phyloP scores from a whole-genome alignment of 116 monocot species.

The Posidonia oceanica region DNA sequence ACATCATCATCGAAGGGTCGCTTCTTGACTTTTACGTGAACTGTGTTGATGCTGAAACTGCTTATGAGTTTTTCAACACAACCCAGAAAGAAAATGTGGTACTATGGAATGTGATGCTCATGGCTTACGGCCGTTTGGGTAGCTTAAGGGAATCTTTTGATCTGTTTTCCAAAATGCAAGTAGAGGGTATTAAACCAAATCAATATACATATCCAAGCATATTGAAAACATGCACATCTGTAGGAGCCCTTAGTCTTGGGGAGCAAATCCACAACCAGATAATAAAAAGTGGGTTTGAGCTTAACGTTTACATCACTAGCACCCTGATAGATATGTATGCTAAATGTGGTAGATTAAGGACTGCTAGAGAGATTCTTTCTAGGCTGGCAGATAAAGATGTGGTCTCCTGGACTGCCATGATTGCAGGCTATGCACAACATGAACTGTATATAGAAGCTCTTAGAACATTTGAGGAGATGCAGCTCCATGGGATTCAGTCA shows the following conservation, averaged over 20 bases:
- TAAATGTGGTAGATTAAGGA: constrained; percentile 50
- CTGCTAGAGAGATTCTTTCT: constrained; percentile 46
- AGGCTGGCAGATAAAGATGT: constrained; percentile 53
- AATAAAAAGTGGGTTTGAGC: constrained; percentile 54
- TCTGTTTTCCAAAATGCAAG: constrained; percentile 58
- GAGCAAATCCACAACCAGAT: constrained; percentile 62
- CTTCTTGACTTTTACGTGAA: constrained; percentile 83
- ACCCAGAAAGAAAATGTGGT: constrained; percentile 56
- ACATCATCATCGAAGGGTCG: constrained; percentile 79
- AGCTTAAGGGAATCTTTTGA: constrained; percentile 42
- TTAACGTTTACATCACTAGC: constrained; percentile 58
- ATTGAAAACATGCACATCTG: constrained; percentile 60
- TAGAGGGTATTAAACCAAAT: constrained; percentile 37
- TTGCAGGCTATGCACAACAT: constrained; percentile 71
- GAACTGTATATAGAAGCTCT: constrained; percentile 64
- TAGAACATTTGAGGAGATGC: constrained; percentile 54
- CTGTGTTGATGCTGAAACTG: constrained; percentile 52
- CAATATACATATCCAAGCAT: constrained; percentile 86
- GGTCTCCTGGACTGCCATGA: constrained; percentile 90
- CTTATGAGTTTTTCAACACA: constrained; percentile 36
- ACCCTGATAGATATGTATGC: constrained; percentile 86
- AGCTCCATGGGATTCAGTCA: constrained; percentile 27
- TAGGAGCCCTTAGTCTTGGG: constrained; percentile 44
- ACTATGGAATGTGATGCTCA: constrained; percentile 91
- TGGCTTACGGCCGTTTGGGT: constrained; percentile 64